phyloP scores from a whole-genome alignment of 78 protist species.

The Dictyostelium firmibasis region DNA sequence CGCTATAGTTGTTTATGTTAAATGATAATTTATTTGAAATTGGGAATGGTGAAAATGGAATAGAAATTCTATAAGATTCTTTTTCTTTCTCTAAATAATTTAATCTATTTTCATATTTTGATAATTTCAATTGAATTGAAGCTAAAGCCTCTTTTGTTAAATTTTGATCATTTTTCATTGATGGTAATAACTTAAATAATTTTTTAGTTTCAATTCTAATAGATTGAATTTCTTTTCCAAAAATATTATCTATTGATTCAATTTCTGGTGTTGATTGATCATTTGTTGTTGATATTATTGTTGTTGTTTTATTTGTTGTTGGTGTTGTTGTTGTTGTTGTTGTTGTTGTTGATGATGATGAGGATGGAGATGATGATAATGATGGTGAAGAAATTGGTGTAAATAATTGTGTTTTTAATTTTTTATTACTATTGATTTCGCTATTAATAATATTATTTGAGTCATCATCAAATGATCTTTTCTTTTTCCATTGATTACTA shows the following conservation, averaged over 20 bases:
- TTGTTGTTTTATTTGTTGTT: too few relatives aligned
- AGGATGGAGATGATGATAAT: background rate
- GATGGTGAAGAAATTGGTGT: background rate
- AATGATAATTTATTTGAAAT: background rate
- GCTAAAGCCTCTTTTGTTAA: background rate
- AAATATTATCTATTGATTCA: background rate
- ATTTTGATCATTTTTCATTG: background rate
- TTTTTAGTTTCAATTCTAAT: background rate
- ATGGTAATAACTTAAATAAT: conserved; percentile 2
- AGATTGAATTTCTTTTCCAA: background rate
- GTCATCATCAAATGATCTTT: background rate
- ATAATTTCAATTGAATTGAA: background rate
- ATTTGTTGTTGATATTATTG: too few relatives aligned
- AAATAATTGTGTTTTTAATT: background rate
- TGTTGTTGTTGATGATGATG: too few relatives aligned
- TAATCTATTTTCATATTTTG: background rate
- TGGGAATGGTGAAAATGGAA: background rate
- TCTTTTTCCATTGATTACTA: background rate
- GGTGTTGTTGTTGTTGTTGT: too few relatives aligned
- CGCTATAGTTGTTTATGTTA: background rate
- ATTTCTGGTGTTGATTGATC: background rate
- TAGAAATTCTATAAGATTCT: background rate
- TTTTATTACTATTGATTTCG: background rate
- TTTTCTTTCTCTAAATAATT: background rate
- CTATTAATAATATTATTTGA: background rate